A percentile compares a stretch with the other conserved stretches of the same genome.
Conservation (phyloP, 371 early-diverging fungal genomes). For the Mortierella sp. region DNA sequence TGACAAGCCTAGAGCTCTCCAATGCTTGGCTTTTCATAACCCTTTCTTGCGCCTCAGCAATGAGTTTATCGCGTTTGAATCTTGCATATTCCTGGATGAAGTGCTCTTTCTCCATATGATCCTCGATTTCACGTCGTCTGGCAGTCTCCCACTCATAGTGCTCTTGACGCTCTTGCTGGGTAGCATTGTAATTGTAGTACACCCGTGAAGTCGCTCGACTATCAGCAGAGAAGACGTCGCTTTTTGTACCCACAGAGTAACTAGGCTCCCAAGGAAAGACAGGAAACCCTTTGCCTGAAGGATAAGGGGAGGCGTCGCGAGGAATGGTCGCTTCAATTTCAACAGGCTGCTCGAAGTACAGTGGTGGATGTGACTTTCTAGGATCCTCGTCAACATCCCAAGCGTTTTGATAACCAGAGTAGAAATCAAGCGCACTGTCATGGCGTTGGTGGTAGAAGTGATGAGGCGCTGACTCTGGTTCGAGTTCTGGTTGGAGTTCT, state of each 20-base stretch:
- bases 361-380: slow-evolving; percentile 21
- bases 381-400: slow-evolving; percentile 52
- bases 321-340: slow-evolving; percentile 23
- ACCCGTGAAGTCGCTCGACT: slow-evolving; percentile 29
- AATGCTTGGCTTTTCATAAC: slow-evolving; percentile 39
- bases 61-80: slow-evolving; percentile 37
- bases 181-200: slow-evolving; percentile 43
- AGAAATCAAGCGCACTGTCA: slow-evolving; percentile 31
- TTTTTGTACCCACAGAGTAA: slow-evolving; percentile 10
- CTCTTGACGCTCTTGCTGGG: slow-evolving; percentile 26
- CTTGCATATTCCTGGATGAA: slow-evolving; percentile 25
- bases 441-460: slow-evolving; percentile 1
- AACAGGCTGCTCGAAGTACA: slow-evolving; percentile 12
- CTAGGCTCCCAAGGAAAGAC: slow-evolving; percentile 51
- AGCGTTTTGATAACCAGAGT: slow-evolving; percentile 37
- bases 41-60: slow-evolving; percentile 31
- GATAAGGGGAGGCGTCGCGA: slow-evolving; percentile 22
- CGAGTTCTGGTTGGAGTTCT: slow-evolving; percentile 11
- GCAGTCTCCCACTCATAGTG: slow-evolving; percentile 29
- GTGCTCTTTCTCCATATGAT: slow-evolving; percentile 26
- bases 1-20: slow-evolving; percentile 48
- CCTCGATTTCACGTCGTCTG: slow-evolving; percentile 29
- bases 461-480: slow-evolving; percentile 24
- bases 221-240: neutral
- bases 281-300: slow-evolving; percentile 41